phyloP scores from a whole-genome alignment of 2,329 filamentous ascomycete species.

The Fusarium abutilonis region DNA sequence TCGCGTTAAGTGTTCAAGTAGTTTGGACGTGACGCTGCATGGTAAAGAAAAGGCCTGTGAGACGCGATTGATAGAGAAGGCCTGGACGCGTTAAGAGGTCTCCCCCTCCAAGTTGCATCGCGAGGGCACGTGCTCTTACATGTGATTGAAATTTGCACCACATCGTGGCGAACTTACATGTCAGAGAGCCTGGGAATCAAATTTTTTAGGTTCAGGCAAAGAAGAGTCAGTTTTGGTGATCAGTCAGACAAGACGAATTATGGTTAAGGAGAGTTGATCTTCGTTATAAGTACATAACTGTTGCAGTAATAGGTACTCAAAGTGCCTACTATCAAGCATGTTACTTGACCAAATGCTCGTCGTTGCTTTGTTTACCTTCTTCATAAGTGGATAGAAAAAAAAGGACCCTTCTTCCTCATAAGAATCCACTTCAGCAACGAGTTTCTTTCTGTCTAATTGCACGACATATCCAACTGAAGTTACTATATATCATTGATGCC shows the following conservation, averaged over 20 bases:
- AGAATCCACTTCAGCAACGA: no score
- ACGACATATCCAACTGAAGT: not conserved
- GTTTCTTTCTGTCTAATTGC: constrained; percentile 13
- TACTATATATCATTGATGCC: constrained; percentile 31
- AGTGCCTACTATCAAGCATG: not conserved
- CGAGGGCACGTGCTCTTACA: constrained; percentile 43
- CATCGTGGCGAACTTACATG: constrained; percentile 10
- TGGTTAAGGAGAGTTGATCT: not conserved
- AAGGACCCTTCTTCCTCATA: not conserved
- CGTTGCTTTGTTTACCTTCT: constrained; percentile 23
- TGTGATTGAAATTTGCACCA: constrained; percentile 26
- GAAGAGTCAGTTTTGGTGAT: not conserved
- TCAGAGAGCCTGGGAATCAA: not conserved
- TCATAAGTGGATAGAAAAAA: constrained; percentile 24
- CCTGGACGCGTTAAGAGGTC: constrained; percentile 26
- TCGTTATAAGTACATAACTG: not conserved
- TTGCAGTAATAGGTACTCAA: not conserved
- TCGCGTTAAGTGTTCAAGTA: constrained; percentile 8
- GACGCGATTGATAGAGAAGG: constrained; percentile 29
- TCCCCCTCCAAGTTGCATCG: constrained; percentile 22
- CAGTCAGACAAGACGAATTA: not conserved
- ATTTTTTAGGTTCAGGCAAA: constrained; percentile 2
- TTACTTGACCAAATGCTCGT: not conserved
- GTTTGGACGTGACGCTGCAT: constrained; percentile 9
- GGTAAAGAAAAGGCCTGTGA: constrained; percentile 2